Conservation (phyloP, 192 early-diverging fungal genomes). For the Funneliformis mosseae region DNA sequence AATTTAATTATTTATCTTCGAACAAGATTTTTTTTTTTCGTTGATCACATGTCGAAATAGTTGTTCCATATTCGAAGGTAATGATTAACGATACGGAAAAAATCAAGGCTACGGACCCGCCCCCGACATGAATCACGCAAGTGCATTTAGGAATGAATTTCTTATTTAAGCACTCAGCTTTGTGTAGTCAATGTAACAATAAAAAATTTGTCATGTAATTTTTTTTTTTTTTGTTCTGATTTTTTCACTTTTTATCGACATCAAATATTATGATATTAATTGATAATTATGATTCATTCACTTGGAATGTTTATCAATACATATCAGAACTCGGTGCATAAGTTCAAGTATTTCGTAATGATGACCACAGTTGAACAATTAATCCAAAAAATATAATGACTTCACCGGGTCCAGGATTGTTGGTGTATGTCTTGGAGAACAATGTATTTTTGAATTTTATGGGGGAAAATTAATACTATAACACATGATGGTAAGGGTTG, state of each 20-base stretch:
- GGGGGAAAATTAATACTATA: slow-evolving; percentile 95
- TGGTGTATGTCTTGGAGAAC: slow-evolving; percentile 96
- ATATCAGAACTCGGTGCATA: slow-evolving; percentile 88
- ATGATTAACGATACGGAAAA: too few relatives aligned
- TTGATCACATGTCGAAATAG: too few relatives aligned
- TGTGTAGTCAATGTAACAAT: too few relatives aligned
- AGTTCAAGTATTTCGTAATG: slow-evolving; percentile 92
- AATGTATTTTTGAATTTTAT: slow-evolving; percentile 96
- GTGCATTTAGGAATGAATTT: too few relatives aligned
- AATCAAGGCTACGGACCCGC: too few relatives aligned
- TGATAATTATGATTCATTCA: slow-evolving; percentile 99
- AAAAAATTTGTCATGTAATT: too few relatives aligned
- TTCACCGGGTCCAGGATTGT: slow-evolving; percentile 96
- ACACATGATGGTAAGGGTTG: slow-evolving; percentile 90
- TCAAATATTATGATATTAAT: slow-evolving; percentile 72
- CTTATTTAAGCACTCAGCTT: too few relatives aligned
- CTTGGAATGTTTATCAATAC: slow-evolving; percentile 98
- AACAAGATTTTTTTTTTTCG: too few relatives aligned
- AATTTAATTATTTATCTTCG: too few relatives aligned
- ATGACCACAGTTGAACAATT: slow-evolving; percentile 84
- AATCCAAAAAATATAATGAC: slow-evolving; percentile 94
- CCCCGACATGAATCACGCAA: too few relatives aligned
- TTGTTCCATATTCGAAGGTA: too few relatives aligned
- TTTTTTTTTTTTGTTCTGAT: too few relatives aligned
- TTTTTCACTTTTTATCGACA: background rate